Conservation (phyloP, 805 yeast species). For the Saturnispora besseyi region DNA sequence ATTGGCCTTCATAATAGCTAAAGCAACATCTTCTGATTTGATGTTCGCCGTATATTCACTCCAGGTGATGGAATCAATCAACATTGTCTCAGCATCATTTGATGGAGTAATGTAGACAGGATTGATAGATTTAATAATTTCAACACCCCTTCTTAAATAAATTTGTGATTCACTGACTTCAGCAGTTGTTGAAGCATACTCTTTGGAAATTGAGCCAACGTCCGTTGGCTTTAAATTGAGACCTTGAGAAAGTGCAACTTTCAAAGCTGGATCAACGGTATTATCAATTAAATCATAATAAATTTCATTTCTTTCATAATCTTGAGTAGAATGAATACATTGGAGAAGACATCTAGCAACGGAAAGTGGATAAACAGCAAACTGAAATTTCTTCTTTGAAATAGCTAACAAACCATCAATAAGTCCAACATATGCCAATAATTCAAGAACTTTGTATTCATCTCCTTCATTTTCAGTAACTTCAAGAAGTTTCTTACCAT, state of each 20-base stretch:
- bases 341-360: conserved; percentile 55
- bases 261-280: conserved; percentile 58
- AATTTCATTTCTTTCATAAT: conserved; percentile 28
- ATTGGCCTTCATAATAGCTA: conserved; percentile 38
- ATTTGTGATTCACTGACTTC: conserved; percentile 17
- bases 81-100: conserved; percentile 11
- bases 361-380: conserved; percentile 44
- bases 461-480: conserved; percentile 34
- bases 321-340: conserved; percentile 33
- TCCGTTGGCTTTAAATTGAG: conserved; percentile 32
- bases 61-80: conserved; percentile 37
- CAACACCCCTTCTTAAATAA: conserved; percentile 31
- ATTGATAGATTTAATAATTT: conserved; percentile 30
- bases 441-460: conserved; percentile 26
- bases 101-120: conserved; percentile 29
- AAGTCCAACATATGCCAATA: conserved; percentile 29
- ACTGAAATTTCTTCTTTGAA: conserved; percentile 46
- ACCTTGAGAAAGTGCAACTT: conserved; percentile 26
- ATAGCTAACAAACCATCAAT: conserved; percentile 35
- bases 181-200: conserved; percentile 22
- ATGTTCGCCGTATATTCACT: conserved; percentile 49
- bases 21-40: conserved; percentile 64
- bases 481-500: conserved; percentile 34
- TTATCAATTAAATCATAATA: conserved; percentile 49
- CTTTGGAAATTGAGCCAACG: conserved; percentile 40